These are phyloP conservation scores for Bidens hawaiensis DNA, from an alignment of 140 eudicot genomes.

Conservation along the genomic window DNA sequence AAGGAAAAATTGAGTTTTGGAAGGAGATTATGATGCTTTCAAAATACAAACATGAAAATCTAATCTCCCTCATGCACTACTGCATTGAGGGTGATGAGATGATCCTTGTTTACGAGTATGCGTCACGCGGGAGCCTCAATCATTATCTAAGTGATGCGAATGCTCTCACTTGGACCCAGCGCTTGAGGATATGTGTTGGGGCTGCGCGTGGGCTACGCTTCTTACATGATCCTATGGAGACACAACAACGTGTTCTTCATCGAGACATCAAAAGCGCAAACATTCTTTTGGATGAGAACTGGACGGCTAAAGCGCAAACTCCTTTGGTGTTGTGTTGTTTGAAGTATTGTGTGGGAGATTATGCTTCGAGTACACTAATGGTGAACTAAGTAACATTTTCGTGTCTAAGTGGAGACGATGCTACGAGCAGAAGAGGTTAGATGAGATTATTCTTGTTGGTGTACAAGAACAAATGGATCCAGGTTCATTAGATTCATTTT, in stretches of 20 bases:
- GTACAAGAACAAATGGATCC: constrained; percentile 10
- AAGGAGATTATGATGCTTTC: no score
- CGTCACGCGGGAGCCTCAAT: constrained; percentile 1
- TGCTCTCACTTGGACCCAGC: no score
- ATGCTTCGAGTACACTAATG: background rate
- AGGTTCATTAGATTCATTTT: constrained; percentile 5
- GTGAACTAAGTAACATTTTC: background rate
- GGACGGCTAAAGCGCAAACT: background rate
- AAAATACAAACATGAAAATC: no score
- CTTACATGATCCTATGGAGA: constrained; percentile 5
- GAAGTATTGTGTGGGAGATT: background rate
- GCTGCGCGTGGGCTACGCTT: no score
- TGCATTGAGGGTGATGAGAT: no score
- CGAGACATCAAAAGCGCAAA: no score
- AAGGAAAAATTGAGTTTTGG: no score
- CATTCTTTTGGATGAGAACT: background rate
- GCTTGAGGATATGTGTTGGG: no score
- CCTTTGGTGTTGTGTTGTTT: background rate
- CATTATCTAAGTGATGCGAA: background rate
- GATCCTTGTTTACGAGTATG: no score
- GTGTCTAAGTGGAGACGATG: background rate
- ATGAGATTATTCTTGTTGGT: no score
- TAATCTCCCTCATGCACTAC: no score
- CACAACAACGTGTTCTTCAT: constrained; percentile 1
- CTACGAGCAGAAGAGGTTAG: background rate